Base-by-base conservation (phyloP, 371 early-diverging fungal species). In the Mucor lusitanicus region DNA sequence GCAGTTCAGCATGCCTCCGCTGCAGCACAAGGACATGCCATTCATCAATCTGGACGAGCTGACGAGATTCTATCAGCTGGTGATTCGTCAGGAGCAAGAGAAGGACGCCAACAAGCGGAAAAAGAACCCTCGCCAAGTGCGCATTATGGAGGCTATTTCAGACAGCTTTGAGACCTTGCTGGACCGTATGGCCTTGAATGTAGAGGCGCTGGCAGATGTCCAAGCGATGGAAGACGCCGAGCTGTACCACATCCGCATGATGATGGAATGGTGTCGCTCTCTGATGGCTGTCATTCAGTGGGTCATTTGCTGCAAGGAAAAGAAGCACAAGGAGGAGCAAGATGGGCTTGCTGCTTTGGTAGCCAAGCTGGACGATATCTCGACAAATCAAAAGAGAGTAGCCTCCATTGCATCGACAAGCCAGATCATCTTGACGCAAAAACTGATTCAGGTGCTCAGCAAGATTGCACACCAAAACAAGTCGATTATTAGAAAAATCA, bases 161-260 rank as follows among this genome's bases (percentile, higher is more conserved):
- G 76, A 83, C 48, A 79, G 79, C 23, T 61, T 80, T 32, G 83
- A 80, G 40, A 77, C 74, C 7, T 55, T 83, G 21, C 46, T 83
- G 44, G 79, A 80, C 57, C 58, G 78, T 2, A 80, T 83, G 76
- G 17, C 67, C 3, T 56, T 80, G 54, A 83, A 83, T 61, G 64
- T 75, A 0, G 70, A 74, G 1, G 42, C 53, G 17, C 30, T 79
- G 7, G 46, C 59, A 1, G 71, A 64, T 21, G 37, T 67, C 5
- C 21, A 66, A 12, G 57, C 21, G 0, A 27, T 63, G 30, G 64
- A 78, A 13, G 73, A 68, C 15, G 37, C 62, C 6, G 76, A 71
- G 6, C 23, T 32, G 0, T 65, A 70, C 13, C 61, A 64, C 48
- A 56, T 59, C 17, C 57, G 56, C 28, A 64, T 71, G 13, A 76